Conservation (phyloP, 2,329 filamentous ascomycete species). For the Xylariaceae sp. region DNA sequence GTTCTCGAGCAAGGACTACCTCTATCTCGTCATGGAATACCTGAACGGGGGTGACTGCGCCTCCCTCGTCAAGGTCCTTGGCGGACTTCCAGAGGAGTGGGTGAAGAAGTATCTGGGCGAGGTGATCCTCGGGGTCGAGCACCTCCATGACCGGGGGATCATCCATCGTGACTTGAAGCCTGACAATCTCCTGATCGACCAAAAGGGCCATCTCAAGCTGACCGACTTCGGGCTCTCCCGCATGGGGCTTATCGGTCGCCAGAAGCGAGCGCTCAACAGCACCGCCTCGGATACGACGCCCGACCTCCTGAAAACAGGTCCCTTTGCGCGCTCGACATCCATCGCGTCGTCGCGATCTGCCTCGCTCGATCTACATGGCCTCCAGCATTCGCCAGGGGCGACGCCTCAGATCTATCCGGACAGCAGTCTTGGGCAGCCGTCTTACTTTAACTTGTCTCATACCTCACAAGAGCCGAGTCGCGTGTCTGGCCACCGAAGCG, state of each 20-base stretch:
- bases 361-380: conserved; percentile 80
- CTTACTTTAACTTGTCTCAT: conserved; percentile 78
- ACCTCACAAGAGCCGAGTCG: conserved; percentile 55
- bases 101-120: conserved; percentile 96
- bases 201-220: conserved; percentile 91
- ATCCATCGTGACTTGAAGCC: conserved; percentile 96
- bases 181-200: conserved; percentile 94
- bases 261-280: conserved; percentile 84
- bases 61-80: conserved; percentile 89
- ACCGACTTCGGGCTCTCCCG: conserved; percentile 96
- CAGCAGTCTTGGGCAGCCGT: conserved; percentile 72
- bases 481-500: conserved; percentile 78
- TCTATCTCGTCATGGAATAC: conserved; percentile 99
- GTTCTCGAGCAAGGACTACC: conserved; percentile 97
- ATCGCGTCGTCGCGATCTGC: conserved; percentile 87
- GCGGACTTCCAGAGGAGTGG: conserved; percentile 93
- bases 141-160: conserved; percentile 88
- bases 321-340: conserved; percentile 80
- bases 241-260: conserved; percentile 93
- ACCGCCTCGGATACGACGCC: conserved; percentile 76
- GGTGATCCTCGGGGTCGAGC: conserved; percentile 93
- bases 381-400: conserved; percentile 66
- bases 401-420: conserved; percentile 87
- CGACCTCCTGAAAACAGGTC: conserved; percentile 86
- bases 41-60: conserved; percentile 96